Evolutionary conservation across 768 basidiomycete species (phyloP), one percentile per base, ranked within the genome.

Genomic region (Lactarius evosmus): DNA sequence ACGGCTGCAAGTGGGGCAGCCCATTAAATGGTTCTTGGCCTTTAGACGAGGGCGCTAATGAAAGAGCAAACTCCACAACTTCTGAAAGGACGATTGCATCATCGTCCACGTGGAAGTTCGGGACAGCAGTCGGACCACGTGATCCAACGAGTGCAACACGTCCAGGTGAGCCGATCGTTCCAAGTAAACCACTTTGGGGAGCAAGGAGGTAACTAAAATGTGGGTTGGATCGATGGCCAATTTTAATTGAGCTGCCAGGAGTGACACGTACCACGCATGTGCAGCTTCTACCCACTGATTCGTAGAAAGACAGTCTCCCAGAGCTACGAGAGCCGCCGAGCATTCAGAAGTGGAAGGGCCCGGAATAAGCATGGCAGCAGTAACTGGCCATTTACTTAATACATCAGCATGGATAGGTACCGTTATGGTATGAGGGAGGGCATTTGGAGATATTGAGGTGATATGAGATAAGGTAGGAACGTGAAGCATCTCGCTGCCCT

Each of bases 31-130:
- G 69, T 56, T 98, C 96, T 71, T 95, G 93, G 14, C 95, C 92
- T 75, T 97, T 97, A 2, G 79, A 70, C 1, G 82, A 74, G 4
- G 88, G 76, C n/a, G 83, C 79, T 41, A 96, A 76, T 7, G 92
- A 92, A 51, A 94, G 71, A 0, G 93, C 95, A 73, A 93, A 98
- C 76, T 99, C 97, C 16, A 87, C 78, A 54, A 97, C 87, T 76
- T 99, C 97, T 2, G 94, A 87, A 67, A 97, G 83, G 63, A 95
- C 84, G 56, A 94, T 78, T 2, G 88, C 77, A 71, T 97, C 95
- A 2, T 80, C 75, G 70, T 94, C 86, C 72, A 82, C 84, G 71
- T 78, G 75, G 71, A 85, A 86, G 58, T 75, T 78, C 0, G 84
- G 80, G 41, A 72, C 75, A 36, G 71, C 71, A 56, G 76, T 78